Conservation (phyloP, 371 early-diverging fungal species). For the Lichtheimia ornata region DNA sequence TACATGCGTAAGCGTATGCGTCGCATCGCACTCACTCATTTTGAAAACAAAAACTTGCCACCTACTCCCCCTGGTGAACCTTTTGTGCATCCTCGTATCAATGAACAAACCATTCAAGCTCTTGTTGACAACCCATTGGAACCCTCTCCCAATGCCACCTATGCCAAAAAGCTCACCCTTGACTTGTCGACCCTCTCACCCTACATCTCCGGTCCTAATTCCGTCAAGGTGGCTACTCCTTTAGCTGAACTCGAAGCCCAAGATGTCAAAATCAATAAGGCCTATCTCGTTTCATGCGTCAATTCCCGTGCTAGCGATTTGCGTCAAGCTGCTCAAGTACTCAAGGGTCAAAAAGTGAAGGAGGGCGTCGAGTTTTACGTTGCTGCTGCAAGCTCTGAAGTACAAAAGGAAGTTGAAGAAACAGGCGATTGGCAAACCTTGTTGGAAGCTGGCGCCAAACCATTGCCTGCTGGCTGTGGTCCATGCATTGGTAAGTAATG, state of each 20-base stretch:
- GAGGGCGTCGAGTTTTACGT: slow-evolving; percentile 93
- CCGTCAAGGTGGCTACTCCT: slow-evolving; percentile 88
- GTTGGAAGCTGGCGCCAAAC: slow-evolving; percentile 87
- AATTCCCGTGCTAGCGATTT: slow-evolving; percentile 91
- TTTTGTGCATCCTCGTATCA: slow-evolving; percentile 76
- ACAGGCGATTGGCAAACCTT: slow-evolving; percentile 88
- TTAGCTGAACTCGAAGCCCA: slow-evolving; percentile 70
- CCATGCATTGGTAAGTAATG: slow-evolving; percentile 83
- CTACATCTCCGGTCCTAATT: slow-evolving; percentile 93
- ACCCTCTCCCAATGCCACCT: slow-evolving; percentile 71
- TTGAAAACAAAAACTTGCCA: slow-evolving; percentile 51
- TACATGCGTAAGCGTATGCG: slow-evolving; percentile 73
- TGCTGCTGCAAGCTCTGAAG: slow-evolving; percentile 91
- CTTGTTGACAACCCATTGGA: slow-evolving; percentile 55
- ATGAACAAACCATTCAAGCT: slow-evolving; percentile 59
- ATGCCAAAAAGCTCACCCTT: slow-evolving; percentile 84
- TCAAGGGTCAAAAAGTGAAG: slow-evolving; percentile 74
- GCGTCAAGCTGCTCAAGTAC: slow-evolving; percentile 83
- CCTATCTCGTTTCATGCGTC: slow-evolving; percentile 93
- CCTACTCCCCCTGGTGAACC: slow-evolving; percentile 35
- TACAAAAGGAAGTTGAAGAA: slow-evolving; percentile 82
- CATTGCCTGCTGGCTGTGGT: slow-evolving; percentile 94
- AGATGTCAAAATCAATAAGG: slow-evolving; percentile 86
- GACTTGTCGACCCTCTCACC: slow-evolving; percentile 87
- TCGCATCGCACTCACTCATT: slow-evolving; percentile 55